A percentile compares a stretch with the other conserved stretches of the same genome.
phyloP scores from a whole-genome alignment of 192 early-diverging fungal species.

The Lobosporangium transversale region DNA sequence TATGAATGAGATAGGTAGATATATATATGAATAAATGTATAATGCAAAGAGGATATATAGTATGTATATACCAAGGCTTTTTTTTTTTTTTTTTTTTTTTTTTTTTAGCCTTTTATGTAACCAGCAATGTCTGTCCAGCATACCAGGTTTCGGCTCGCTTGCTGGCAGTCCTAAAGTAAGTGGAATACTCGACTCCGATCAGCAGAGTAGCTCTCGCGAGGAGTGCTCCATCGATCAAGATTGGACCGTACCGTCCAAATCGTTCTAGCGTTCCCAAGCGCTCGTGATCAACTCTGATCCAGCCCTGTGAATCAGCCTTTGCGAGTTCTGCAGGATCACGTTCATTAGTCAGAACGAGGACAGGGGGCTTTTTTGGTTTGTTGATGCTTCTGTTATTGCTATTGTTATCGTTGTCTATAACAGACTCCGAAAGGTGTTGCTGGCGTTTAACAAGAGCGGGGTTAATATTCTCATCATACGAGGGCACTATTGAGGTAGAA shows the following conservation, averaged over 20 bases:
- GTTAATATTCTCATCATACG: background rate
- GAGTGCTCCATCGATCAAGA: slow-evolving; percentile 41
- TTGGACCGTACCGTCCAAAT: slow-evolving; percentile 39
- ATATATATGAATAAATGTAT: too few species aligned
- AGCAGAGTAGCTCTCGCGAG: slow-evolving; percentile 20
- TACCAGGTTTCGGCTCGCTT: slow-evolving; percentile 42
- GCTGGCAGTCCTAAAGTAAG: slow-evolving; percentile 35
- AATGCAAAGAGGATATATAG: too few species aligned
- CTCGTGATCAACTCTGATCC: slow-evolving; percentile 39
- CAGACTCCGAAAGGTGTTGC: background rate
- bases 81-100: too few species aligned
- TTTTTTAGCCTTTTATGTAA: slow-evolving; percentile 21
- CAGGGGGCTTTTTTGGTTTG: slow-evolving; percentile 20
- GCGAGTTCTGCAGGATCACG: slow-evolving; percentile 27
- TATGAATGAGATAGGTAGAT: too few species aligned
- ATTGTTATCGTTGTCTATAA: background rate
- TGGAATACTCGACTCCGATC: slow-evolving; percentile 45
- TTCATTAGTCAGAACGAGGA: slow-evolving; percentile 40
- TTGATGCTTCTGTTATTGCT: too few species aligned
- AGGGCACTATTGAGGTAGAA: background rate
- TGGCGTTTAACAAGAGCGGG: background rate
- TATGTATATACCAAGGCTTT: too few species aligned
- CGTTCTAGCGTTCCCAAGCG: slow-evolving; percentile 22
- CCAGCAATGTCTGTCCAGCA: slow-evolving; percentile 18
- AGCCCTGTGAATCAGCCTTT: slow-evolving; percentile 36